Conservation (phyloP, 495 filamentous ascomycete species). For the Penicillium ucsense region DNA sequence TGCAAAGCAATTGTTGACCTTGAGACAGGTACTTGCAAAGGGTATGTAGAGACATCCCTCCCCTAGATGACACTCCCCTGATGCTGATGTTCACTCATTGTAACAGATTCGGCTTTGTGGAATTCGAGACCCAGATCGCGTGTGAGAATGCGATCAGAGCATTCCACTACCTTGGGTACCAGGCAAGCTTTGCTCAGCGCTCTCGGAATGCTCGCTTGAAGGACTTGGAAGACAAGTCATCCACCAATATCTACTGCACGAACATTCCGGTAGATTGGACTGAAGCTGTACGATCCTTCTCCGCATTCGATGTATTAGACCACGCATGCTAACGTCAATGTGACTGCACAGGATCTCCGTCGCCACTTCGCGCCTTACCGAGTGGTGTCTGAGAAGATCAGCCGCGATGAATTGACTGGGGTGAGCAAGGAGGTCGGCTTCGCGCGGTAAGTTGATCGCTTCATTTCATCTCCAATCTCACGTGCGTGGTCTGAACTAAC, state of each 20-base stretch:
- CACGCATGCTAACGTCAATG: no score
- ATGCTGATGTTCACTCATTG: conserved; percentile 8
- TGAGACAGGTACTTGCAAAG: conserved; percentile 85
- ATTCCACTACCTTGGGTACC: conserved; percentile 89
- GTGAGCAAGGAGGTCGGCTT: conserved; percentile 96
- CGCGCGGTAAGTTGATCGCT: conserved; percentile 56
- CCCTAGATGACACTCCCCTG: not conserved
- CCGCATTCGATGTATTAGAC: no score
- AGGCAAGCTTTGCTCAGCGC: conserved; percentile 96
- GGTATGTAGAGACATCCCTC: conserved; percentile 40
- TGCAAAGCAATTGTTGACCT: conserved; percentile 97
- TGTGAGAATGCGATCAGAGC: conserved; percentile 93
- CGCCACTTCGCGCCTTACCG: conserved; percentile 63
- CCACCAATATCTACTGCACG: conserved; percentile 94
- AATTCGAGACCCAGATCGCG: conserved; percentile 69
- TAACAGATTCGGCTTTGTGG: conserved; percentile 85
- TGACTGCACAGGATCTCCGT: conserved; percentile 23
- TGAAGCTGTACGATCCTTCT: conserved; percentile 54
- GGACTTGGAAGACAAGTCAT: conserved; percentile 71
- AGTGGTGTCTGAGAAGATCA: conserved; percentile 85
- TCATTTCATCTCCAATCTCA: not conserved
- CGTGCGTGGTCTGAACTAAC: not conserved
- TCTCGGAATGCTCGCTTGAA: conserved; percentile 95
- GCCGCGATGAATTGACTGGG: conserved; percentile 71
- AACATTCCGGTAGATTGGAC: conserved; percentile 86